Evolutionary conservation across 164 flowering plant genomes (phyloP), one percentile per base, ranked within the genome.

Genomic region (Sextonia rubra): DNA sequence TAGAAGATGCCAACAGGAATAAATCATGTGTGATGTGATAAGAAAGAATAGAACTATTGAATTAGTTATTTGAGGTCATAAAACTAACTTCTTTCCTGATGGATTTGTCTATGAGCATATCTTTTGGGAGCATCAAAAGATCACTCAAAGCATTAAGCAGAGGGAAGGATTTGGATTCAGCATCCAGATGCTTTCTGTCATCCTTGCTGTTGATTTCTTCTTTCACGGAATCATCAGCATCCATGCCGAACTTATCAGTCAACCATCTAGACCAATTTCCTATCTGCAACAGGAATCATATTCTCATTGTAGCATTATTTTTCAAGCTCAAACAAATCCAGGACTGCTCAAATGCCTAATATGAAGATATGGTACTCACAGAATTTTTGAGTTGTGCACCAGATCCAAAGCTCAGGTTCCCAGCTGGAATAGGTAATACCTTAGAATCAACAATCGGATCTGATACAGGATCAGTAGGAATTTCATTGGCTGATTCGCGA

Each of bases 231-330:
- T 82, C 82, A 69, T 79, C 89, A 71, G 77, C 68, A 66, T 88
- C 91, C 87, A 86, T 83, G 32, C 91, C 93, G 71, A 91, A 86
- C 66, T 80, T 70, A 75, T 90, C 92, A 60, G 80, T 77, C 18
- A 96, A 84, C 89, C 91, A 91, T 84, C 98, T 91, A 60, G 89
- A 86, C 99, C 99, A 96, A 79, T 82, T 86, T n/a, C 99, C 99
- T 71, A 93, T 84, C 99, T 96, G 93, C 83, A 83, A 63, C 18
- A 17, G 6, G 60, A 55, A 6, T 44, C 9, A 66, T 0, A 18
- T 65, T 66, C 49, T 20, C 52, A 29, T 20, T 66, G 14, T 66
- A 66, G 52, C 52, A 66, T 12, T 66, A 44, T 3, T n/a, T 49
- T 66, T 18, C 37, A 27, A 9, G 52, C 52, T 66, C 25, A 66